These are phyloP conservation scores for Solidago caesia DNA, from an alignment of 129 eudicot genomes.

Conservation along the genomic window DNA sequence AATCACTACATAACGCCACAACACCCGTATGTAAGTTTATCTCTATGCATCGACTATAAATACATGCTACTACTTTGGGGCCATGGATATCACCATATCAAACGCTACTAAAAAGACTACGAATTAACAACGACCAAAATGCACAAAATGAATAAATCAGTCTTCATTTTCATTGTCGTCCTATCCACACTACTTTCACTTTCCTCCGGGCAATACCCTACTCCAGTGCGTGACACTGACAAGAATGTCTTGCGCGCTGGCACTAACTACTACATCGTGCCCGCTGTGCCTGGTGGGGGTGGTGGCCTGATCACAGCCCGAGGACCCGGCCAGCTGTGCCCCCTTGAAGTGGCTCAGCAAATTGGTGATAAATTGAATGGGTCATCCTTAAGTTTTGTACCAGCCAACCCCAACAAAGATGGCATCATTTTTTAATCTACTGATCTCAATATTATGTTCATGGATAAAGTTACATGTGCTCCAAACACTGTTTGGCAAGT, in stretches of 20 bases:
- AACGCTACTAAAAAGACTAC: background rate
- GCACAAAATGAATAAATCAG: background rate
- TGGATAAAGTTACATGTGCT: slow-evolving; percentile 25
- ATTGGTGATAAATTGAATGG: slow-evolving; percentile 11
- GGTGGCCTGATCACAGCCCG: background rate
- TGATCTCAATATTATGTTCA: slow-evolving; percentile 48
- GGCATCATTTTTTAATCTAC: slow-evolving; percentile 39
- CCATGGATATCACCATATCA: background rate
- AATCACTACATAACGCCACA: background rate
- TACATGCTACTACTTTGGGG: background rate
- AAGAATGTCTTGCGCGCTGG: background rate
- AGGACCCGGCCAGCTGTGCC: background rate
- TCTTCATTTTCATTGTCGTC: background rate
- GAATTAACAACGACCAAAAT: background rate
- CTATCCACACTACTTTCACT: background rate
- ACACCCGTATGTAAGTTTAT: no score
- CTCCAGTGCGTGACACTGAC: background rate
- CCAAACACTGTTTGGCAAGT: slow-evolving; percentile 45
- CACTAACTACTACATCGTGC: background rate
- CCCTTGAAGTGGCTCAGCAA: background rate
- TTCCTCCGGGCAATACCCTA: background rate
- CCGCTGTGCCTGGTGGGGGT: background rate
- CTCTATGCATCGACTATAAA: background rate
- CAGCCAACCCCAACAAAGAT: slow-evolving; percentile 30
- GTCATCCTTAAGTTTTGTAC: slow-evolving; percentile 29